Base-by-base conservation (phyloP, 805 yeast genomes). In the Grigorovia transvaalensis region DNA sequence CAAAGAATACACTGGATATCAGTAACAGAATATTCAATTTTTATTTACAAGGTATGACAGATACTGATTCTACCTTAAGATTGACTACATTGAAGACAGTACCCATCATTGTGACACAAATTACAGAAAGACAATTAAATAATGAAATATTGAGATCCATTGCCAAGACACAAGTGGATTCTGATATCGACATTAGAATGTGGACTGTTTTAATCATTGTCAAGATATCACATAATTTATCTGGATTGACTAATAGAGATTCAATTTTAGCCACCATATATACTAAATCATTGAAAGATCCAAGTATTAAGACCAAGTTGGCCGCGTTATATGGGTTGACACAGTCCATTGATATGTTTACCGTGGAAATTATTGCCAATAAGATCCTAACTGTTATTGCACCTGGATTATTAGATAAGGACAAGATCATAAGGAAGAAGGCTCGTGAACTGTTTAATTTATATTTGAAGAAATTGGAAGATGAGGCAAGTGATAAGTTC, bases 251-350 rank as follows among this genome's bases (percentile, higher is more conserved):
- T 17, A 65, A 59, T 40, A 75, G 90, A 53, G 74, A 87, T 9
- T 82, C 81, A 20, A 96, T 93, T 2, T 70, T 93, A 47, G 81
- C 88, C 2, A 88, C 96, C 1, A 98, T 97, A 0, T 84, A 86
- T 59, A 78, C 87, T 2, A 84, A 89, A 59, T 85, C 95, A 0
- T 73, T 91, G 46, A 82, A 82, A 59, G 99, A 91, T 66, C 77
- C 90, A 0, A 81, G 80, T 60, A 74, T 82, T 2, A 88, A 85
- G 8, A 81, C 95, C 13, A 77, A 93, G 56, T 65, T 82, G 61
- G 85, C 84, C 4, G 88, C 96, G 0, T 71, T 93, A 29, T 71
- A 80, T 54, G 95, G 96, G 0, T 78, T 91, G 55, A 80, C 78
- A 44, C 72, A 75, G 13, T 77, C 85, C 15, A 70, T 83, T 23